phyloP scores from a whole-genome alignment of 2,329 filamentous ascomycete species.

The Phaeoacremonium minimum region DNA sequence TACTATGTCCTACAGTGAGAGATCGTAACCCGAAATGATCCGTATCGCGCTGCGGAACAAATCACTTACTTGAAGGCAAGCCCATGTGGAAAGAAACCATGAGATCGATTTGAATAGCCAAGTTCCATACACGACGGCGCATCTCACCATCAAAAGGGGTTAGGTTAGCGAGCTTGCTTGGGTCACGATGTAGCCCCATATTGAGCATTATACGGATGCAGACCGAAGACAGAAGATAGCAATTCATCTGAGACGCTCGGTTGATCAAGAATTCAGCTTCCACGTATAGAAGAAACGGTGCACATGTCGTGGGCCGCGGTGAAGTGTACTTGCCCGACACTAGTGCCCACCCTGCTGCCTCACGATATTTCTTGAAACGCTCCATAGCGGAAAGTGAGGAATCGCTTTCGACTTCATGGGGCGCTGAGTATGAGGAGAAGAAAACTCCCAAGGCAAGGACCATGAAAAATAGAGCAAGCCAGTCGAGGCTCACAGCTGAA shows the following conservation, averaged over 20 bases:
- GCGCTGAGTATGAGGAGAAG: slow-evolving; percentile 37
- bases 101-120: slow-evolving; percentile 55
- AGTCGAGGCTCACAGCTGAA: slow-evolving; percentile 31
- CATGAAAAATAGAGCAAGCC: slow-evolving; percentile 48
- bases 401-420: slow-evolving; percentile 37
- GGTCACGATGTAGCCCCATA: slow-evolving; percentile 55
- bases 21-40: no score
- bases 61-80: no score
- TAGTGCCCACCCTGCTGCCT: slow-evolving; percentile 47
- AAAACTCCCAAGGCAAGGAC: slow-evolving; percentile 36
- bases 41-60: no score
- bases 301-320: slow-evolving; percentile 42
- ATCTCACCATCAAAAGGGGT: slow-evolving; percentile 50
- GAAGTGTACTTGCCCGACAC: slow-evolving; percentile 45
- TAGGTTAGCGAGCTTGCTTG: slow-evolving; percentile 44
- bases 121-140: slow-evolving; percentile 48
- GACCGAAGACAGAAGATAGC: slow-evolving; percentile 47
- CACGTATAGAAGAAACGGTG: slow-evolving; percentile 46
- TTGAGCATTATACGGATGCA: slow-evolving; percentile 51
- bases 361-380: slow-evolving; percentile 41
- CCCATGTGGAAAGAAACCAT: slow-evolving; percentile 65
- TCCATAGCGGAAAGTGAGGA: slow-evolving; percentile 33
- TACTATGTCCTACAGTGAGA: no score
- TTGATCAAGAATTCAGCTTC: slow-evolving; percentile 51
- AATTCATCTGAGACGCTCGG: slow-evolving; percentile 46